A percentile compares a stretch with the other conserved stretches of the same genome.
Conservation (phyloP, 805 yeast species). For the Sungouiella blattae region DNA sequence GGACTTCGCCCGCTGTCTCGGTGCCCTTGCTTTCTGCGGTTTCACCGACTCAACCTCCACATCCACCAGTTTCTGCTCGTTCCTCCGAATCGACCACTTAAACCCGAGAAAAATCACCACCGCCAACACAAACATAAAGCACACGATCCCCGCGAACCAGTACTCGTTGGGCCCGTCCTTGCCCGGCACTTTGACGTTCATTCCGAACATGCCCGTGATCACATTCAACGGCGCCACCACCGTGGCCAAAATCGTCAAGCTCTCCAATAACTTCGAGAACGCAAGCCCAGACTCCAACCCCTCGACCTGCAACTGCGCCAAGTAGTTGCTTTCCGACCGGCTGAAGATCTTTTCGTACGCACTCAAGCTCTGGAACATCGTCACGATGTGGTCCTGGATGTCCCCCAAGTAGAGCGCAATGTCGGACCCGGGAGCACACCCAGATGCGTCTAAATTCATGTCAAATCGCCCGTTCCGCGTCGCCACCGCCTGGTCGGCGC, state of each 20-base stretch:
- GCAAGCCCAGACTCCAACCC: neutral
- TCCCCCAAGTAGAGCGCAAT: slow-evolving; percentile 4
- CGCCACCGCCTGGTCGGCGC: neutral
- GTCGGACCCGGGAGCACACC: neutral
- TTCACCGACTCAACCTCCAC: neutral
- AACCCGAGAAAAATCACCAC: neutral
- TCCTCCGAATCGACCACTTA: neutral
- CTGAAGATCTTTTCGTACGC: slow-evolving; percentile 3
- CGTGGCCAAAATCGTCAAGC: slow-evolving; percentile 1
- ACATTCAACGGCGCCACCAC: slow-evolving; percentile 1
- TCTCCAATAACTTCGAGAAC: slow-evolving; percentile 1
- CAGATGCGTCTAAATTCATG: neutral
- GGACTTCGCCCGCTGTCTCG: too few species aligned
- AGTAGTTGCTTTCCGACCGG: slow-evolving; percentile 2
- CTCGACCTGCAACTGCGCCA: slow-evolving; percentile 5
- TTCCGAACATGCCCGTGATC: slow-evolving; percentile 1
- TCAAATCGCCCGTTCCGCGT: too few species aligned
- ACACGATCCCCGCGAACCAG: slow-evolving; percentile 2
- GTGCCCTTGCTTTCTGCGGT: too few species aligned
- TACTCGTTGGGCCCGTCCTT: neutral
- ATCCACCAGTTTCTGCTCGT: neutral
- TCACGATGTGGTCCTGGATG: slow-evolving; percentile 4
- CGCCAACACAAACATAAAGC: neutral
- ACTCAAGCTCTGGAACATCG: slow-evolving; percentile 1
- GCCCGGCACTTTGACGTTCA: slow-evolving; percentile 2